Base-by-base conservation (phyloP, 129 eudicot species). In the carrot (Daucus carota) region DNA sequence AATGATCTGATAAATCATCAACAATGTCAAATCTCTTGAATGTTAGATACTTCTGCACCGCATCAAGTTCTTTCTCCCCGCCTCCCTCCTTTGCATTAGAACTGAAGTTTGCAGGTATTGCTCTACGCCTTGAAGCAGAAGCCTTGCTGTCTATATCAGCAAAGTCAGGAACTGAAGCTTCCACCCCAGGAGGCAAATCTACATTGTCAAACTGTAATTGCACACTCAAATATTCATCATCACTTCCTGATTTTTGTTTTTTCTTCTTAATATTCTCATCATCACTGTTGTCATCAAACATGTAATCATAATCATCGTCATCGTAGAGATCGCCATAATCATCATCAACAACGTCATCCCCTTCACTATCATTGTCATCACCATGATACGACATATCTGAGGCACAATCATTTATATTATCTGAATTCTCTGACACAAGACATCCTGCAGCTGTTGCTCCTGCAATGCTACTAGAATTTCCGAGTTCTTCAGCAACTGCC, bases 111-210 rank as follows among this genome's bases (percentile, higher is more conserved):
- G 73, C 66, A 72, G 77, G 65, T 10, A 52, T 83, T 4, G 78
- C 67, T 17, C 85, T 85, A 83, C 88, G 87, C 73, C 85, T 85
- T 76, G 88, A 79, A 81, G 85, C 87, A 73, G 76, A 18, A 70
- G 73, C 70, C 5, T 74, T 82, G 70, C 12, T 65, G 38, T 75
- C 72, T 76, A 28, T 14, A 72, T 12, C 32, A 31, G 75, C 67
- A 42, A 59, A 17, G 44, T 73, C 73, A 29, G 96, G 80, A 60
- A 90, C 78, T 22, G 89, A 80, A 48, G 91, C 96, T 85, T 90
- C 96, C 13, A 88, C 91, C 31, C 92, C 96, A 69, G 92, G 83
- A 75, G 96, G 96, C 80, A 88, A 80, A 81, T 87, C 86, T 24
- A 84, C 87, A 45, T 88, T 80, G 78, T 90, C 96, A 38, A 88